phyloP scores from a whole-genome alignment of 139 green algal genomes.

The Pseudopediastrum boryanum region DNA sequence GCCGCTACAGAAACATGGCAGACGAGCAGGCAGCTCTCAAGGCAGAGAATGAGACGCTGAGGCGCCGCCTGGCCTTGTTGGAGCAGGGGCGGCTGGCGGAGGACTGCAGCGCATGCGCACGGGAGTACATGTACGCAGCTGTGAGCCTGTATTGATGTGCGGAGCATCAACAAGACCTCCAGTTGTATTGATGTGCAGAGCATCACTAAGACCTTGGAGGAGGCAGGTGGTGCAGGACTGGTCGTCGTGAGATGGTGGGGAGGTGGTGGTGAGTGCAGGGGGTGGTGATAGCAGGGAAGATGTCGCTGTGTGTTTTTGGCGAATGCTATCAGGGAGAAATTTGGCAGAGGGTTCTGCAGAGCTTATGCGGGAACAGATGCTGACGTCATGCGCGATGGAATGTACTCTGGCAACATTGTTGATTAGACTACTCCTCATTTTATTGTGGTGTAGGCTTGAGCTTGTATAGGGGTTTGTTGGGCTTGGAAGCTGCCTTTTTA shows the following conservation, averaged over 20 bases:
- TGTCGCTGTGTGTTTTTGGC: too few species aligned
- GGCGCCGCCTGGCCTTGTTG: slow-evolving; percentile 12
- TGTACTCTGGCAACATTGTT: too few species aligned
- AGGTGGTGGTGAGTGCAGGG: background rate
- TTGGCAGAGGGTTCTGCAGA: too few species aligned
- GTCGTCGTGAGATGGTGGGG: background rate
- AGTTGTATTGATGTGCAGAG: background rate
- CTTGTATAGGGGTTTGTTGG: too few species aligned
- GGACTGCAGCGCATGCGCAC: slow-evolving; percentile 19
- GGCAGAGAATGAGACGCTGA: slow-evolving; percentile 17
- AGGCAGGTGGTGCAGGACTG: background rate
- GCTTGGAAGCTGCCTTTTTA: too few species aligned
- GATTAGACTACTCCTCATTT: too few species aligned
- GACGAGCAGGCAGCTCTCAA: background rate
- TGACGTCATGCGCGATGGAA: too few species aligned
- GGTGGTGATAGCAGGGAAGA: background rate
- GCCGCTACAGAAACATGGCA: slow-evolving; percentile 17
- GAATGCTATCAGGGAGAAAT: too few species aligned
- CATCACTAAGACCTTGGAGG: background rate
- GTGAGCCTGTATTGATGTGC: slow-evolving; percentile 19
- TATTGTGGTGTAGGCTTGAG: too few species aligned
- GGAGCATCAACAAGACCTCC: too few species aligned
- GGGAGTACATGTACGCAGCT: slow-evolving; percentile 13
- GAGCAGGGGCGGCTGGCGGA: background rate
- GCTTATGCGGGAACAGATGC: too few species aligned